Evolutionary conservation across 225 moss, liverwort and hornwort genomes (phyloP), one percentile per base, ranked within the genome.

Genomic region (Polytrichum formosum): DNA sequence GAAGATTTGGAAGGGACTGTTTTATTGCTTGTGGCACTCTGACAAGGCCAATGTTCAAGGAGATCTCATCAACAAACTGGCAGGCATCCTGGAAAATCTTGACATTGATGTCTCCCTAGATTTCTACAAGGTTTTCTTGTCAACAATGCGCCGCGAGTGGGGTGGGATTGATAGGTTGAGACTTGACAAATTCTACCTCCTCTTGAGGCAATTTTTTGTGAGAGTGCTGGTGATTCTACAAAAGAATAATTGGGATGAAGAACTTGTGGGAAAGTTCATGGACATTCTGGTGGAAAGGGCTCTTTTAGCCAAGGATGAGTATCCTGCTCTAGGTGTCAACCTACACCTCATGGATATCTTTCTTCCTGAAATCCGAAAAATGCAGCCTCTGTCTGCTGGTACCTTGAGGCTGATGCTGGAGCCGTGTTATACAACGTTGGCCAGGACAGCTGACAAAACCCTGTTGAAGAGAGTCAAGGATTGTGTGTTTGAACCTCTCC

Each of bases 111-210:
- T 85, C 7, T 88, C 94, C 19, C 46, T 98, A 71, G 80, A 83
- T 10, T 98, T 92, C 70, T 94, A 94, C 64, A 88, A 92, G 78
- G 94, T 94, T 66, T 98, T 92, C 35, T 90, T 98, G 20, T 72
- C 91, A 9, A 98, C 98, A 1, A 90, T 98, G 90, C 85, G 98
- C 56, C 83, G 94, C 72, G 98, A 98, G 77, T 98, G 98, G 98
- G 75, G 76, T 66, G 94, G 98, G 61, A 98, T 94, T 69, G 98
- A 98, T 75, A 88, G 88, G 79, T 81, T 94, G 76, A 84, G 94
- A 65, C 69, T 98, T 37, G 98, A 98, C 71, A 98, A 94, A 77
- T 98, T 98, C 61, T 98, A 94, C 71, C 87, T 92, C 23, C 81
- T 98, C 20, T 56, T 98, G 28, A 78, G 98, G 54, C 91, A 88